phyloP scores from a whole-genome alignment of 208 protist species.

The Endotrypanum monterogeii region DNA sequence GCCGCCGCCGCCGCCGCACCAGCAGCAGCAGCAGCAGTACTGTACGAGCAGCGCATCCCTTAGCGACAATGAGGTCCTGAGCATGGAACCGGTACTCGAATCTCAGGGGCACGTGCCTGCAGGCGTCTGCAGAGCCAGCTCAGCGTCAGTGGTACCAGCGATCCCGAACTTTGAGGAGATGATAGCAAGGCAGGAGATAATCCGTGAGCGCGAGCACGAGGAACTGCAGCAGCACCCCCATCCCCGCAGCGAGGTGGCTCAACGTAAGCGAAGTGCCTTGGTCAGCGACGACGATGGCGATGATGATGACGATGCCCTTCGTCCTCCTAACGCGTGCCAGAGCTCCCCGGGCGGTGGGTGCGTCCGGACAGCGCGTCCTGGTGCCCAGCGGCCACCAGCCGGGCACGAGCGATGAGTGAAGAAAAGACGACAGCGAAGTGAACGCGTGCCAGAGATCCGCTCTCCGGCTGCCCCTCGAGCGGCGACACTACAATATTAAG shows the following conservation, averaged over 20 bases:
- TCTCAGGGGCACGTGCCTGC: not conserved
- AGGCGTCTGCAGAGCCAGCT: not conserved
- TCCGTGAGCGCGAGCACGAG: not conserved
- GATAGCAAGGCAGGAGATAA: slow-evolving; percentile 7
- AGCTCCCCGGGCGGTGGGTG: slow-evolving; percentile 2
- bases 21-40: no score
- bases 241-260: slow-evolving; percentile 25
- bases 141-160: slow-evolving; percentile 5
- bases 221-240: slow-evolving; percentile 11
- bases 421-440: not conserved
- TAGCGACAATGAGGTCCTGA: not conserved
- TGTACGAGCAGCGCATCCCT: not conserved
- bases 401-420: not conserved
- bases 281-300: slow-evolving; percentile 11
- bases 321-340: not conserved
- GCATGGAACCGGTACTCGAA: not conserved
- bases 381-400: not conserved
- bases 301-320: not conserved
- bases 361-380: slow-evolving; percentile 13
- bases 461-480: not conserved
- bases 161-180: slow-evolving; percentile 22
- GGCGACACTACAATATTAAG: not conserved
- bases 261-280: not conserved
- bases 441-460: not conserved
- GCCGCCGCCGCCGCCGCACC: no score